Evolutionary conservation across 257 asterid genomes (phyloP).

Genomic region (Salvia rosmarinus): DNA sequence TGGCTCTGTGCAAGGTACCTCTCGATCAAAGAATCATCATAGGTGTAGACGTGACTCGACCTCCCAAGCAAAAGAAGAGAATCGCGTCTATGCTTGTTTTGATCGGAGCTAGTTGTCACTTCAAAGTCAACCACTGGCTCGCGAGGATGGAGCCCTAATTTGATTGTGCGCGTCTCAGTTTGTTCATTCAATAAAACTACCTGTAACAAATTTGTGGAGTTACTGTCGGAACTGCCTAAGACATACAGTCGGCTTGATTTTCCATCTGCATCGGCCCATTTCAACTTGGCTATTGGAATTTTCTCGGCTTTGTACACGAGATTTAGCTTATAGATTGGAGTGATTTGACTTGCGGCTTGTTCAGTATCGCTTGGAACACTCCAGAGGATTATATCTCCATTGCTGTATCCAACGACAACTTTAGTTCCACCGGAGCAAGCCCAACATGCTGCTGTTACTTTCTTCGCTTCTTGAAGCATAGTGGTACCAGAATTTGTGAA

Average conservation of each 20-base stretch:
- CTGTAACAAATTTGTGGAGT: conserved; percentile 68
- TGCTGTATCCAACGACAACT: conserved; percentile 80
- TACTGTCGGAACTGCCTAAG: conserved; percentile 63
- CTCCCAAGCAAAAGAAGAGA: conserved; percentile 73
- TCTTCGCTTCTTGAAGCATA: conserved; percentile 66
- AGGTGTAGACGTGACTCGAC: conserved; percentile 63
- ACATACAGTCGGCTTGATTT: conserved; percentile 85
- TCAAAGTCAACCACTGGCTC: conserved; percentile 74
- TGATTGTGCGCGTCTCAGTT: conserved; percentile 79
- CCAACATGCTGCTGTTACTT: conserved; percentile 93
- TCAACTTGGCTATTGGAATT: conserved; percentile 71
- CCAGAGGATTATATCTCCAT: conserved; percentile 85
- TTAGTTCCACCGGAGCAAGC: conserved; percentile 80
- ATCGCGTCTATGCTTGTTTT: conserved; percentile 54
- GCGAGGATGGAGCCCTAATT: conserved; percentile 65
- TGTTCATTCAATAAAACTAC: conserved; percentile 79
- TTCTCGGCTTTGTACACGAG: conserved; percentile 87
- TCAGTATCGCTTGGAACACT: conserved; percentile 54
- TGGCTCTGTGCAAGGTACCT: conserved; percentile 73
- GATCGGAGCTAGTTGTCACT: conserved; percentile 59
- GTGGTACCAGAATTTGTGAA: conserved; percentile 48
- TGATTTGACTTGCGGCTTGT: conserved; percentile 47
- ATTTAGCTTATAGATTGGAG: conserved; percentile 71
- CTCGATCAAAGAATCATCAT: conserved; percentile 69
- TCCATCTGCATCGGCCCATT: conserved; percentile 72